These are phyloP conservation scores for Stephanodiscus triporus DNA, from an alignment of 108 stramenopile genomes.

Conservation along the genomic window DNA sequence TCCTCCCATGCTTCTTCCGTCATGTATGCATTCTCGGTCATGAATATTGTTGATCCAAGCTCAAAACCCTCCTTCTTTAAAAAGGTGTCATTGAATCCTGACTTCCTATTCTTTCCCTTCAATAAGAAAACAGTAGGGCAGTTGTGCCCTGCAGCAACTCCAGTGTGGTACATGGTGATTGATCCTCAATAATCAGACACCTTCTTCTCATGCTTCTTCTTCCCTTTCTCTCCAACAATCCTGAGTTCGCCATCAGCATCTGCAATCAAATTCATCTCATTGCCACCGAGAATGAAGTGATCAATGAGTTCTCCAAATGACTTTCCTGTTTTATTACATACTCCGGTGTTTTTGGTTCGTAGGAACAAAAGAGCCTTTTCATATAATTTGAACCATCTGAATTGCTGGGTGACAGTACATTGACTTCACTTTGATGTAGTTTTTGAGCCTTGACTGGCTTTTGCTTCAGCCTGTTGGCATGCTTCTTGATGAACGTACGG, in stretches of 20 bases:
- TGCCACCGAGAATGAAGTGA: conserved; percentile 21
- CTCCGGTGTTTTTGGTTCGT: conserved; percentile 19
- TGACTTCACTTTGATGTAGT: conserved; percentile 1
- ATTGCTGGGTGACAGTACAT: conserved; percentile 8
- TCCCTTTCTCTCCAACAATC: conserved; percentile 7
- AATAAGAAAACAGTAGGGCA: conserved; percentile 14
- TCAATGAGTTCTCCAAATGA: conserved; percentile 27
- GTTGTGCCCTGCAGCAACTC: conserved; percentile 4
- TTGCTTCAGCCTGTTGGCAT: neutral
- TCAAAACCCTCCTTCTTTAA: too few species aligned
- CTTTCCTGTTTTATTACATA: conserved; percentile 13
- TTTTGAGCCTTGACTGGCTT: conserved; percentile 10
- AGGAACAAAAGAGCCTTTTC: neutral
- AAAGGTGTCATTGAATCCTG: too few species aligned
- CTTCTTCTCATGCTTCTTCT: conserved; percentile 34
- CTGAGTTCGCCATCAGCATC: conserved; percentile 16
- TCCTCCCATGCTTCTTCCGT: too few species aligned
- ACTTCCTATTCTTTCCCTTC: too few species aligned
- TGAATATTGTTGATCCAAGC: too few species aligned
- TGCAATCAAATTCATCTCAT: conserved; percentile 22
- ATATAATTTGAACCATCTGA: neutral
- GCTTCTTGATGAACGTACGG: neutral
- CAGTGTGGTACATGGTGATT: conserved; percentile 21
- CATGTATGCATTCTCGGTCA: too few species aligned
- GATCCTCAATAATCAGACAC: conserved; percentile 2